Percentiles rank a stretch among this genome's conserved stretches.
Conservation (phyloP, 495 filamentous ascomycete species). For the Clohesyomyces aquaticus region DNA sequence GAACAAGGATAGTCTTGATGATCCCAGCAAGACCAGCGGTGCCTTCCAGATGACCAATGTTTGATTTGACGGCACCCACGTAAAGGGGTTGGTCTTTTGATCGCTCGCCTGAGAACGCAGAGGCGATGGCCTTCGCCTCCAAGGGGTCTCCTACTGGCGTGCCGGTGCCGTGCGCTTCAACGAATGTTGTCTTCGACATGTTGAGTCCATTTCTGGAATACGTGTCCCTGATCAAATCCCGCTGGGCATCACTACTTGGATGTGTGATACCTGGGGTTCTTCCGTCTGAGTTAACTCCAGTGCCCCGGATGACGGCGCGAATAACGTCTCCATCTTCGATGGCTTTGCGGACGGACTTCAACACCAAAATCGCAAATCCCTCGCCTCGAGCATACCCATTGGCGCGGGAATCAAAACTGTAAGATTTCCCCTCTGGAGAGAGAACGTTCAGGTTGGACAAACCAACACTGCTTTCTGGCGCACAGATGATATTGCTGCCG, state of each 20-base stretch:
- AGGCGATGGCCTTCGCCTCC: constrained; percentile 59
- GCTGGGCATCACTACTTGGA: constrained; percentile 15
- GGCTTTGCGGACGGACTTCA: constrained; percentile 46
- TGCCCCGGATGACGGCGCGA: constrained; percentile 51
- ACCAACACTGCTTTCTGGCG: constrained; percentile 4
- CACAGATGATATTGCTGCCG: constrained; percentile 11
- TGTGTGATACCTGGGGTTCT: constrained; percentile 41
- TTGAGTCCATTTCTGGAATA: constrained; percentile 39
- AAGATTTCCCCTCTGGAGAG: constrained; percentile 21
- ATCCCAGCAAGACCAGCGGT: constrained; percentile 46
- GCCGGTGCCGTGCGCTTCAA: constrained; percentile 44
- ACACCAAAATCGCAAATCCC: constrained; percentile 46
- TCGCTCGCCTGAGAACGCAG: constrained; percentile 49
- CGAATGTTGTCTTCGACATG: constrained; percentile 2
- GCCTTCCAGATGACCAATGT: constrained; percentile 49
- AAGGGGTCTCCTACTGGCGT: constrained; percentile 55
- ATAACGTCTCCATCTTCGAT: constrained; percentile 45
- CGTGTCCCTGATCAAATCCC: constrained; percentile 5
- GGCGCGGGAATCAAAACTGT: constrained; percentile 16
- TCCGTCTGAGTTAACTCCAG: constrained; percentile 52
- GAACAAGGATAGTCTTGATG: constrained; percentile 45
- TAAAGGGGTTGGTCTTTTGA: constrained; percentile 19
- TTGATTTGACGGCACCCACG: constrained; percentile 37
- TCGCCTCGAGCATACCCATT: constrained; percentile 30
- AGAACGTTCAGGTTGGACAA: constrained; percentile 35